These are phyloP conservation scores for Coemansia pectinata DNA, from an alignment of 192 early-diverging fungal species.

Conservation along the genomic window DNA sequence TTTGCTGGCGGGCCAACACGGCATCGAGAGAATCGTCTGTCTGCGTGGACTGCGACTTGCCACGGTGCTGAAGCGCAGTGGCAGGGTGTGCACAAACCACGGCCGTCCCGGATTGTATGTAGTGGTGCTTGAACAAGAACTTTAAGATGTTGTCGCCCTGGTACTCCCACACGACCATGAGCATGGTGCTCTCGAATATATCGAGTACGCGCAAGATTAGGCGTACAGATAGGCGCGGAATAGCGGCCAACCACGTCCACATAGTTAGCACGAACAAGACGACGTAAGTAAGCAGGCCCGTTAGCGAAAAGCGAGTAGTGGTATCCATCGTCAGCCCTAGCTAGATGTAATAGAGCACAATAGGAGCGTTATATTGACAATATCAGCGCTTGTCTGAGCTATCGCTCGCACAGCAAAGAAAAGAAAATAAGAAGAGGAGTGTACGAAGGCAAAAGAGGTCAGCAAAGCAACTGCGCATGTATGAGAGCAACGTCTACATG, in stretches of 20 bases:
- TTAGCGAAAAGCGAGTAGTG: not conserved
- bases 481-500: not conserved
- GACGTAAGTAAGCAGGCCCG: conserved; percentile 7
- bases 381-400: not conserved
- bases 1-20: not conserved
- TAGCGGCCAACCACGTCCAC: conserved; percentile 22
- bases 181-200: conserved; percentile 26
- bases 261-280: not conserved
- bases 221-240: conserved; percentile 16
- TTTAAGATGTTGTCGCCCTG: conserved; percentile 37
- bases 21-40: not conserved
- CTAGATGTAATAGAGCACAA: not conserved
- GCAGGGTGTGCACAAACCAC: not conserved
- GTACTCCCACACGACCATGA: conserved; percentile 29
- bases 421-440: not conserved
- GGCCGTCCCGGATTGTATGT: not conserved
- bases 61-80: not conserved
- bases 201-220: conserved; percentile 11
- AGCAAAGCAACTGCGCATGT: not conserved
- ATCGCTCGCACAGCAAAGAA: not conserved
- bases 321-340: not conserved
- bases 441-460: not conserved
- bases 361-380: not conserved
- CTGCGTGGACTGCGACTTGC: not conserved
- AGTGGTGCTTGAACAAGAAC: conserved; percentile 22